Evolutionary conservation across 2,329 filamentous ascomycete genomes (phyloP), one percentile per base, ranked within the genome.

Genomic region (Curvularia sp.): DNA sequence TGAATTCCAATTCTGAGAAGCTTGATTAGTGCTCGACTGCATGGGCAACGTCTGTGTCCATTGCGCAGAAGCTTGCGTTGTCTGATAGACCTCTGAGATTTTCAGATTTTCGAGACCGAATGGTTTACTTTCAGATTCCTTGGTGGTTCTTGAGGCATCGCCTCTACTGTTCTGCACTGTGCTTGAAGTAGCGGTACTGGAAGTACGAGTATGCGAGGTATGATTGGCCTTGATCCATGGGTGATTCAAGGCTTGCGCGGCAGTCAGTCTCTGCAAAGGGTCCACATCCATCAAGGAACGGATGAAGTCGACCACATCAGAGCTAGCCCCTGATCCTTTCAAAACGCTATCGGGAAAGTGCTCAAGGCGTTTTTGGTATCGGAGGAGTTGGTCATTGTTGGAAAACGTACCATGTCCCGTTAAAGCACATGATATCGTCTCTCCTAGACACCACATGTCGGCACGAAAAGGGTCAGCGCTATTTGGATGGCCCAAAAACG

Each of bases 31-130:
- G 2, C 28, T 28, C 7, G 24, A 26, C 2, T n/a, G 22, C 6
- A 30, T 44, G 5, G 42, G 9, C 4, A 46, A 7, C 7, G 43
- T 46, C 26, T 30, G 43, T 8, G 43, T 46, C 43, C 43, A 46
- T 46, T 46, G 43, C 28, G 43, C 43, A 4, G 43, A 46, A 46
- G 43, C 43, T 20, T 46, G 24, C 24, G 15, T 46, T 28, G n/a
- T 30, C 43, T n/a, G 24, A 10, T 46, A 7, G 15, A 10, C 24
- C 15, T 3, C 18, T 18, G 4, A 18, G 20, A 7, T 9, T 7
- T n/a, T 41, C 9, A 10, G n/a, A n/a, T 20, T 20, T 22, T 20
- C 2, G 1, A 41, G 9, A 6, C 6, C n/a, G 5, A 20, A 41
- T 13, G 33, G 33, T 12, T 15, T 12, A 35, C 5, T 15, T 5